phyloP scores from a whole-genome alignment of 768 basidiomycete genomes.

The Leccinum ochraceum region DNA sequence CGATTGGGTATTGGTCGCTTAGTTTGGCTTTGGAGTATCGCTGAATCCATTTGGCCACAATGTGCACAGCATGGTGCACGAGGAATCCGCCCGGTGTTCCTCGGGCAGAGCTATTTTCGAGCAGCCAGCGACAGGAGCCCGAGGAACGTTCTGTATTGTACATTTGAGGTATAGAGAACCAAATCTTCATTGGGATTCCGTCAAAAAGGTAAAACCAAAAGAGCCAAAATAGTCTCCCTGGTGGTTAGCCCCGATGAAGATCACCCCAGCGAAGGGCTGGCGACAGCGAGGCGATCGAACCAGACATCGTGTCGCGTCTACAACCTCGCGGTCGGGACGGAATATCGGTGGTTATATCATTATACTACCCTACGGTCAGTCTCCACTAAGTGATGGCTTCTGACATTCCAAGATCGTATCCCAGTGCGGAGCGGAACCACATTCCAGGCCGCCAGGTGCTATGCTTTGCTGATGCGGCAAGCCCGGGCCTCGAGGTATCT shows the following conservation, averaged over 20 bases:
- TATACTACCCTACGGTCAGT: slow-evolving; percentile 5
- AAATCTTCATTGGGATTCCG: slow-evolving; percentile 24
- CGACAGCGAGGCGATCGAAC: slow-evolving; percentile 19
- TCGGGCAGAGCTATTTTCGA: slow-evolving; percentile 34
- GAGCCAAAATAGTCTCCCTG: slow-evolving; percentile 35
- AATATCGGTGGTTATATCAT: slow-evolving; percentile 22
- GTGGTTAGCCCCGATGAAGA: slow-evolving; percentile 23
- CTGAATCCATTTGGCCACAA: slow-evolving; percentile 20
- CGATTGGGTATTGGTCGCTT: slow-evolving; percentile 28
- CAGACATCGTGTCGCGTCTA: slow-evolving; percentile 14
- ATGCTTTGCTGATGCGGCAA: slow-evolving; percentile 5
- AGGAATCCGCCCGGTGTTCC: slow-evolving; percentile 32
- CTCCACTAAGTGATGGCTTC: slow-evolving; percentile 6
- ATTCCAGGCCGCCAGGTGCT: slow-evolving; percentile 3
- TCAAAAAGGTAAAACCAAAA: slow-evolving; percentile 38
- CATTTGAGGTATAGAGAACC: slow-evolving; percentile 22
- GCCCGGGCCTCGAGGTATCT: slow-evolving; percentile 7
- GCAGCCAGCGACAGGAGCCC: slow-evolving; percentile 7
- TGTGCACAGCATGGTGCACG: slow-evolving; percentile 26
- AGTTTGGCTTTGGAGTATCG: slow-evolving; percentile 20
- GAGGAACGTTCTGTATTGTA: slow-evolving; percentile 19
- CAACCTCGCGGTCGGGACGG: slow-evolving; percentile 25
- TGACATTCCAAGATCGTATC: slow-evolving; percentile 4
- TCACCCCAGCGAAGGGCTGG: slow-evolving; percentile 20
- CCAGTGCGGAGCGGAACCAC: slow-evolving; percentile 16